Conservation (phyloP, 495 filamentous ascomycete genomes). For the Daldinia bambusicola region DNA sequence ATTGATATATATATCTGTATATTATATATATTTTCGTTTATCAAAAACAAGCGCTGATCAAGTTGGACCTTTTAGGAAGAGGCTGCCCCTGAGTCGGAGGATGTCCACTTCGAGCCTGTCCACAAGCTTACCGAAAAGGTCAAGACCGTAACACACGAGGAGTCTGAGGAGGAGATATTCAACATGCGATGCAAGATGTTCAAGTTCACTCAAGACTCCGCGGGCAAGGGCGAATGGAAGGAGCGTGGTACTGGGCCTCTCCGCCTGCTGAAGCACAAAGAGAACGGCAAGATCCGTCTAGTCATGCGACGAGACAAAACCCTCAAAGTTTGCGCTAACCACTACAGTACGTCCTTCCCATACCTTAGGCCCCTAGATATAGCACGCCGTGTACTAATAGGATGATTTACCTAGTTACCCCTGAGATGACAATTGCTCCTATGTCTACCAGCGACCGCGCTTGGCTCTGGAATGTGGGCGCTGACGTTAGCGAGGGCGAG, state of each 20-base stretch:
- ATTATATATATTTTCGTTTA: not conserved
- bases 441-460: constrained; percentile 97
- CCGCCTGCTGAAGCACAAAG: constrained; percentile 95
- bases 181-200: constrained; percentile 99
- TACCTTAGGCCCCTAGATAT: not conserved
- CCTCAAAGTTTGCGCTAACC: constrained; percentile 99
- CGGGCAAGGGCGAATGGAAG: constrained; percentile 85
- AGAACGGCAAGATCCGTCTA: constrained; percentile 95
- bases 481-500: constrained; percentile 98
- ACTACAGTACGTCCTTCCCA: constrained; percentile 81
- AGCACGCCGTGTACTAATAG: constrained; percentile 14
- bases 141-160: constrained; percentile 97
- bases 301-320: constrained; percentile 99
- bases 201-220: constrained; percentile 86
- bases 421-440: constrained; percentile 97
- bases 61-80: constrained; percentile 64
- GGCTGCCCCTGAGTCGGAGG: constrained; percentile 77
- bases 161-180: constrained; percentile 95
- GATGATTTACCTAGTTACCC: constrained; percentile 72
- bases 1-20: too few species aligned
- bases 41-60: constrained; percentile 20
- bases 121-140: constrained; percentile 95
- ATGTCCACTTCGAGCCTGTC: constrained; percentile 97
- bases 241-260: constrained; percentile 98
- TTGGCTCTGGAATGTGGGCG: constrained; percentile 99